Conservation (phyloP, 129 eudicot genomes). For the Lactuca saligna region DNA sequence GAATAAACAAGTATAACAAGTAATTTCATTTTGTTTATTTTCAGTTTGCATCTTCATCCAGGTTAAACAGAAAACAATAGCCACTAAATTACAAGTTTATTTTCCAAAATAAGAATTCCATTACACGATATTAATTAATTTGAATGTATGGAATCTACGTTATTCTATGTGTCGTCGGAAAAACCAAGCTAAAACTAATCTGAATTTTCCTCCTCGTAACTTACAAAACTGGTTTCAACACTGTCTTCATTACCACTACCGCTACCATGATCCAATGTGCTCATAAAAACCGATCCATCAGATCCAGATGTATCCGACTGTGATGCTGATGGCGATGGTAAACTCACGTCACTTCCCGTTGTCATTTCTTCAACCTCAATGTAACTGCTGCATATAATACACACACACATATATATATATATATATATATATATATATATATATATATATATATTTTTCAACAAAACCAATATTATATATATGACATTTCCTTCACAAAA, state of each 20-base stretch:
- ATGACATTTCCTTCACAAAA: no score
- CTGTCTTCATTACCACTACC: conserved; percentile 67
- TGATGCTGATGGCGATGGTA: conserved; percentile 16
- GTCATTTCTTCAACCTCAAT: conserved; percentile 53
- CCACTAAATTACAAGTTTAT: background rate
- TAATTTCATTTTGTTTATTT: no score
- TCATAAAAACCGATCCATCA: conserved; percentile 38
- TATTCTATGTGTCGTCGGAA: conserved; percentile 16
- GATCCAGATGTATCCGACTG: conserved; percentile 45
- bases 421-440: no score
- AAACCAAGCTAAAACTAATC: conserved; percentile 43
- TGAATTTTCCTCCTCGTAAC: conserved; percentile 64
- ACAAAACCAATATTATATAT: background rate
- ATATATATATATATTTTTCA: no score
- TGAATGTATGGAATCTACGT: background rate
- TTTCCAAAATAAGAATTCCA: no score
- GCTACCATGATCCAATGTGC: conserved; percentile 63
- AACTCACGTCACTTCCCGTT: conserved; percentile 46
- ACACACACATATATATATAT: no score
- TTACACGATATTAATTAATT: no score
- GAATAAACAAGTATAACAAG: no score
- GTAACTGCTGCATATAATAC: no score
- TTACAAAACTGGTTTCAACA: conserved; percentile 36
- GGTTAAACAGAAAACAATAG: no score
- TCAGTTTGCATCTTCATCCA: no score